Evolutionary conservation across 345 rosid species (phyloP).

Genomic region (Camelina neglecta): DNA sequence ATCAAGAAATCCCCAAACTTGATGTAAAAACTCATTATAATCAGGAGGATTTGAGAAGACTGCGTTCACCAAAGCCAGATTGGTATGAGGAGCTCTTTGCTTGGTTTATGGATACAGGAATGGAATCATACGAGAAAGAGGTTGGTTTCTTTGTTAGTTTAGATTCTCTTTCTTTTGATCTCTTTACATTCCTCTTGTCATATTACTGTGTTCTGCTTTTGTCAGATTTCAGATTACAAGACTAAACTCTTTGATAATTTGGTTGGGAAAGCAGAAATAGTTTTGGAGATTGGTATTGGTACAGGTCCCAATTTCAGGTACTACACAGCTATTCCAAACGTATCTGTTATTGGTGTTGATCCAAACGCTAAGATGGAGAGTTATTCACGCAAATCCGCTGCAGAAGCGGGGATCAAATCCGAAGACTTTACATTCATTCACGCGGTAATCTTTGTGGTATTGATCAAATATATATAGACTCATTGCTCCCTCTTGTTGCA

Average conservation of each 20-base stretch:
- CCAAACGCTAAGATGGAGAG: constrained; percentile 78
- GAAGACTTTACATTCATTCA: constrained; percentile 64
- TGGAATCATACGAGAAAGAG: constrained; percentile 74
- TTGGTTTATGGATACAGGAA: constrained; percentile 47
- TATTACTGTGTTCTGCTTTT: not conserved
- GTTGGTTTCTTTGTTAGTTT: constrained; percentile 35
- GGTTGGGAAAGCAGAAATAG: constrained; percentile 63
- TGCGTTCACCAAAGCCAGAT: constrained; percentile 74
- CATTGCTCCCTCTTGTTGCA: not conserved
- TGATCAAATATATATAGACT: not conserved
- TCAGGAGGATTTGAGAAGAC: constrained; percentile 54
- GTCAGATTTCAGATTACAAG: constrained; percentile 70
- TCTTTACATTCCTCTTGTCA: not conserved
- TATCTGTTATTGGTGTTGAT: constrained; percentile 73
- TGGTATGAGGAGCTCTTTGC: constrained; percentile 87
- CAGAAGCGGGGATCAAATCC: constrained; percentile 62
- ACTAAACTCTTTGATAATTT: constrained; percentile 58
- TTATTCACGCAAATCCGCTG: constrained; percentile 66
- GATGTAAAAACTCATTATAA: not conserved
- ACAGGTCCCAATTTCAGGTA: constrained; percentile 86
- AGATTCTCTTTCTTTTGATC: not conserved
- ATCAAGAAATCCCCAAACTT: not conserved
- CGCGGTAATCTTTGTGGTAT: constrained; percentile 50
- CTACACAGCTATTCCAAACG: constrained; percentile 52
- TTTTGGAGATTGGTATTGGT: constrained; percentile 87